These are phyloP conservation scores for Claviceps sorghi DNA, from an alignment of 2,329 filamentous ascomycete species.

Conservation along the genomic window DNA sequence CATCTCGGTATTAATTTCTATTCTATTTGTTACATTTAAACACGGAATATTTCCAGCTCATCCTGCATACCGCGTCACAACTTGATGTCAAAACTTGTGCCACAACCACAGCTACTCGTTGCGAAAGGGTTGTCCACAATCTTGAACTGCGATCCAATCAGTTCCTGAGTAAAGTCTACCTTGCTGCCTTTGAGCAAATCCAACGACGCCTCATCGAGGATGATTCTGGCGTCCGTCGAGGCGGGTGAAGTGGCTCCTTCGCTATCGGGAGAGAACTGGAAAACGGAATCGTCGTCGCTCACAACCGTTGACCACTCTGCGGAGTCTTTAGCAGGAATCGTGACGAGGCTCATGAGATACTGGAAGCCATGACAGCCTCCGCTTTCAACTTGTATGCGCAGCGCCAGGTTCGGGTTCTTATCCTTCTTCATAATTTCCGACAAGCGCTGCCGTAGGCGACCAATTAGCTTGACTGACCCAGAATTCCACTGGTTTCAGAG, in stretches of 20 bases:
- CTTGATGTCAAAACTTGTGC: slow-evolving; percentile 93
- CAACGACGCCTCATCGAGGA: slow-evolving; percentile 76
- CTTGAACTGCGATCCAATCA: slow-evolving; percentile 84
- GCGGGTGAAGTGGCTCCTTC: slow-evolving; percentile 16
- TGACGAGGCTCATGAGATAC: slow-evolving; percentile 80
- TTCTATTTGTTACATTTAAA: not conserved
- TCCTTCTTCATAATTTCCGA: slow-evolving; percentile 61
- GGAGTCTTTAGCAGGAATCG: slow-evolving; percentile 30
- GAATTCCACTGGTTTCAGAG: not conserved
- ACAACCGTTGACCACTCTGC: slow-evolving; percentile 22
- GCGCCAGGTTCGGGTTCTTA: slow-evolving; percentile 61
- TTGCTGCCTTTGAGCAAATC: slow-evolving; percentile 86
- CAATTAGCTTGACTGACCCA: not conserved
- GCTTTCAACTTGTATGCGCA: slow-evolving; percentile 85
- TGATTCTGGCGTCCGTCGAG: slow-evolving; percentile 51
- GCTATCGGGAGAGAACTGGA: slow-evolving; percentile 49
- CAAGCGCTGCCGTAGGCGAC: slow-evolving; percentile 41
- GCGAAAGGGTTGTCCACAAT: slow-evolving; percentile 86
- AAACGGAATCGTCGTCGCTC: slow-evolving; percentile 73
- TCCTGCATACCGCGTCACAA: slow-evolving; percentile 22
- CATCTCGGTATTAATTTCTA: not conserved
- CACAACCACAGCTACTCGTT: slow-evolving; percentile 90
- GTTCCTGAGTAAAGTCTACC: slow-evolving; percentile 89
- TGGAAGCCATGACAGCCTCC: slow-evolving; percentile 97
- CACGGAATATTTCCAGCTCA: not conserved